Base-by-base conservation (phyloP, 345 rosid genomes). In the Syzygium oleosum region DNA sequence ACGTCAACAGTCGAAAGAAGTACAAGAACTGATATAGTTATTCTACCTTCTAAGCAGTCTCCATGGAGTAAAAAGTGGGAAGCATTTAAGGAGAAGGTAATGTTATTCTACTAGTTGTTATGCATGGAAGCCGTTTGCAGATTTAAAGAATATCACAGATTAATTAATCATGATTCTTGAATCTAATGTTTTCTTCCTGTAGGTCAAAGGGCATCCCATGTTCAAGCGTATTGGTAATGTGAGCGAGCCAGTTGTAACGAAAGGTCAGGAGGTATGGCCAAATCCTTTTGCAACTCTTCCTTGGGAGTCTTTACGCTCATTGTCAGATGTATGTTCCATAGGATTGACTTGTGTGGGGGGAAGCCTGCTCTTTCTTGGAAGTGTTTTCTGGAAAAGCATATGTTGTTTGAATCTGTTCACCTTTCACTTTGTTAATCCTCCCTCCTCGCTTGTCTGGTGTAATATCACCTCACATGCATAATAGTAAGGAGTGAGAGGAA, bases 171-270 rank as follows among this genome's bases (percentile, higher is more conserved):
- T 87, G 51, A 55, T 83, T 87, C 27, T n/a, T 43, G 27, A 77
- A 79, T 87, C 55, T 25, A 61, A 34, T 59, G 22, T 51, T 56
- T 58, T 89, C 25, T 87, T 79, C 49, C 61, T 73, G 51, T 89
- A 98, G 99, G 91, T 98, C 96, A 96, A 90, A 93, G 94, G 92
- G 54, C 87, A 94, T 92, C 96, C 96, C 87, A 84, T 92, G 84
- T 93, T 97, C 93, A 96, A 92, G 91, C 99, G 91, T 53, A 65
- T 93, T 41, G 86, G 94, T 88, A 96, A 95, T 87, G 85, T 93
- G 77, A 96, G 99, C 87, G 97, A 98, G 89, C 99, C 99, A 77
- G 97, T 97, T 87, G 97, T 97, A 87, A 91, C 90, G 22, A 97
- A 97, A 92, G 86, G 97, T 91, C 98, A 98, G 87, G 99, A 98